Evolutionary conservation across 2,329 filamentous ascomycete genomes (phyloP), one percentile per base, ranked within the genome.

Genomic region (Venturia carpophila): DNA sequence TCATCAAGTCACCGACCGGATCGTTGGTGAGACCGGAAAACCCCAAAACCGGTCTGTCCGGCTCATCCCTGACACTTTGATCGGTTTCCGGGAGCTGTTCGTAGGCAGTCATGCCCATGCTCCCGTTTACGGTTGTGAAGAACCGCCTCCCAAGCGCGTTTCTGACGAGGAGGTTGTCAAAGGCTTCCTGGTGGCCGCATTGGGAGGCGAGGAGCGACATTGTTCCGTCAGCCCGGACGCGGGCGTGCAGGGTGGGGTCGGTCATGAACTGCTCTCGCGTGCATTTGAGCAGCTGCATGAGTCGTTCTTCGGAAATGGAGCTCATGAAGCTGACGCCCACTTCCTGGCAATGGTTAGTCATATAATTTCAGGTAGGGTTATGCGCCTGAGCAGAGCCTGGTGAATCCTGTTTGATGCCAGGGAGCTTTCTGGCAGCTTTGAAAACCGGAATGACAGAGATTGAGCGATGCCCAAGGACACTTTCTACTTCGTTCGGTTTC

Each of bases 71-170:
- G 15, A 34, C 60, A 37, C 24, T 39, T 43, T 47, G 15, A n/a
- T 62, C 60, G 19, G 19, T 42, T 37, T 47, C 39, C 1, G 60
- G 37, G 7, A 47, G 17, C 21, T 42, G 30, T 34, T 62, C 60
- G 41, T 43, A 62, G 15, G 60, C 60, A 24, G 60, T 62, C 60
- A 62, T 45, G 21, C 60, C 60, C 60, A 47, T 43, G 1, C 60
- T 45, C n/a, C 60, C 60, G 30, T 47, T 45, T 11, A 9, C 60
- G n/a, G 60, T 62, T 21, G 60, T 62, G 60, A 62, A 62, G 19
- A 62, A 62, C 10, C 60, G n/a, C 27, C 60, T 30, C 3, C 60
- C 60, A 1, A 62, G 30, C 19, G 60, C 39, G 15, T 45, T 62
- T 47, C 21, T 62, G 39, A 37, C 39, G 10, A 62, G 60, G 1